Percentiles rank a stretch among this genome's conserved stretches.
Evolutionary conservation across 306 rosid species (phyloP).

Genomic region (Benincasa hispida): DNA sequence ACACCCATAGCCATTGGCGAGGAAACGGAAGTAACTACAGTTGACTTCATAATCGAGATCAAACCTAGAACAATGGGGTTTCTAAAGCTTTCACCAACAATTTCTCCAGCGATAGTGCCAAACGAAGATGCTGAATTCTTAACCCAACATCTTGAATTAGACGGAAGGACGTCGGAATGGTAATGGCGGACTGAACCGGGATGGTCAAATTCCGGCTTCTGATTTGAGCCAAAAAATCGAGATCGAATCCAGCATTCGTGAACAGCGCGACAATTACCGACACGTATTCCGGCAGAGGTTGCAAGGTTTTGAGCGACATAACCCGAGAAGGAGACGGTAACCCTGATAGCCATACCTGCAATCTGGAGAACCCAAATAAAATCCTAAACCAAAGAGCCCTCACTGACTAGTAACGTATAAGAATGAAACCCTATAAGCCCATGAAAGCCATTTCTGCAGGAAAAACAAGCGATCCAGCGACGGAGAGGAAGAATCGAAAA

Average conservation of each 20-base stretch:
- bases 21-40: constrained; percentile 35
- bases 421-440: constrained; percentile 30
- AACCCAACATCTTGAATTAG: constrained; percentile 16
- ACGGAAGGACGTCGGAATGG: constrained; percentile 17
- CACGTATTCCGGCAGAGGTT: constrained; percentile 52
- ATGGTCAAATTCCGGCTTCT: constrained; percentile 38
- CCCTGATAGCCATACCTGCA: constrained; percentile 57
- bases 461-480: constrained; percentile 14
- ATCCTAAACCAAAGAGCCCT: constrained; percentile 29
- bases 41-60: constrained; percentile 71
- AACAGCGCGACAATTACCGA: constrained; percentile 32
- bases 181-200: constrained; percentile 25
- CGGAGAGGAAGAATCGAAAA: constrained; percentile 24
- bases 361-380: constrained; percentile 19
- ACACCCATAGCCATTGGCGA: constrained; percentile 27
- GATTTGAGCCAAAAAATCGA: constrained; percentile 36
- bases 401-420: constrained; percentile 5
- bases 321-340: constrained; percentile 63
- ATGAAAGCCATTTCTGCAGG: constrained; percentile 20
- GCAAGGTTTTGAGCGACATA: constrained; percentile 69
- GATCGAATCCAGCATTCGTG: constrained; percentile 62
- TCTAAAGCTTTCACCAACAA: constrained; percentile 30
- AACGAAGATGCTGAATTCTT: constrained; percentile 22
- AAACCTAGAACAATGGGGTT: constrained; percentile 56
- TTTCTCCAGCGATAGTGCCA: constrained; percentile 43